Conservation (phyloP, 2,329 filamentous ascomycete species). For the Colletotrichum cereale region DNA sequence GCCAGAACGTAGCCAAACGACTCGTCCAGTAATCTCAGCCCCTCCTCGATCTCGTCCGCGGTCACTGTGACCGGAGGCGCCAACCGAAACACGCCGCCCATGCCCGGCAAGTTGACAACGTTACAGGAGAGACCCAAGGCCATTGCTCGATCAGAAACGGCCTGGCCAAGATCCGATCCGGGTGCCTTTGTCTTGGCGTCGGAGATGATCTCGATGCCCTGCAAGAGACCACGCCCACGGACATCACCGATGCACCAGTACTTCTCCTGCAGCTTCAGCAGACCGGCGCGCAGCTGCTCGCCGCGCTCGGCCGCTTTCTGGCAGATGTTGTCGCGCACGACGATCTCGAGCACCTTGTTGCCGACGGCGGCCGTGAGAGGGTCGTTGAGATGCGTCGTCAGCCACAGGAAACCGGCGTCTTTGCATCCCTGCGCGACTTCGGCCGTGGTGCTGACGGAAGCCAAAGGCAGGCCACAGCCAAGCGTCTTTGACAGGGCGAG, state of each 20-base stretch:
- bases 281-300: constrained; percentile 55
- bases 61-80: constrained; percentile 64
- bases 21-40: constrained; percentile 62
- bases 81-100: constrained; percentile 63
- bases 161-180: constrained; percentile 57
- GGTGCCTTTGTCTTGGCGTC: constrained; percentile 57
- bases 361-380: constrained; percentile 66
- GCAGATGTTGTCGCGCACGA: constrained; percentile 61
- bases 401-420: constrained; percentile 61
- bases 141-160: constrained; percentile 58
- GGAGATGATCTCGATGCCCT: constrained; percentile 63
- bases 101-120: constrained; percentile 59
- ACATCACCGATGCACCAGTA: constrained; percentile 67
- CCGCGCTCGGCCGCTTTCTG: constrained; percentile 56
- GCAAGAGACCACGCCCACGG: constrained; percentile 63
- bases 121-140: constrained; percentile 62
- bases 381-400: constrained; percentile 68
- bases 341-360: constrained; percentile 66
- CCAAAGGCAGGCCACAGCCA: constrained; percentile 65
- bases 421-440: constrained; percentile 60
- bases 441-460: constrained; percentile 60
- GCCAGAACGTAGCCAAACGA: constrained; percentile 51
- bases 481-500: constrained; percentile 66
- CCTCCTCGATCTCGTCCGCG: constrained; percentile 58
- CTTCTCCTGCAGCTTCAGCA: constrained; percentile 58